Evolutionary conservation across 176 grass and related monocot genomes (phyloP), one percentile per base, ranked within the genome.

Genomic region (Musa itinerans): DNA sequence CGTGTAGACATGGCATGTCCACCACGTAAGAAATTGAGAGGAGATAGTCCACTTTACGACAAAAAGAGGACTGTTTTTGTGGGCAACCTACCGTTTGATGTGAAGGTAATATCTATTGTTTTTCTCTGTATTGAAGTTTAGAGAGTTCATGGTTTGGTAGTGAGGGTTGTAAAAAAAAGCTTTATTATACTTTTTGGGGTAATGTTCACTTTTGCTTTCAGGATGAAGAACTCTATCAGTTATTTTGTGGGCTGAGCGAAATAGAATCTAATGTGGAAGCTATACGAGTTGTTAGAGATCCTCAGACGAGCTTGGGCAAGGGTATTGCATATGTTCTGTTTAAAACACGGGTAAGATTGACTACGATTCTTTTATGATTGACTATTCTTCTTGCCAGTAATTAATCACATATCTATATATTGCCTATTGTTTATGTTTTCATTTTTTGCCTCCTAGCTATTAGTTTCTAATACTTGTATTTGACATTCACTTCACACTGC

Each of bases 151-250:
- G 10, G 34, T 13, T 14, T 66, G 1, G 10, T 27, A 66, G 22
- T 11, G 27, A 27, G 63, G 63, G 25, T 20, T 12, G 23, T 24
- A 14, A 34, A 16, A 65, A 22, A 22, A 52, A 43, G 4, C 34
- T 43, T 56, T 50, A 56, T 52, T 68, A 19, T 64, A 48, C 49
- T n/a, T 74, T 74, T 7, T 74, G 17, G 52, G 13, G n/a, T 25
- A 85, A 16, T 78, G 4, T 64, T 73, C 27, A 12, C 48, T 63
- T 55, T 65, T 76, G 29, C 75, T 62, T 80, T 82, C 75, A 99
- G 95, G 95, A 99, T 86, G 95, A 99, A 86, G 95, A 99, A 80
- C 76, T 99, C 68, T 94, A 99, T 70, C 74, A 93, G 64, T 49
- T 89, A 51, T 94, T 99, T 79, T 92, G 88, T 52, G 83, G 81